Evolutionary conservation across 2,329 filamentous ascomycete species (phyloP).

Genomic region (Ophiostoma tasmaniense): DNA sequence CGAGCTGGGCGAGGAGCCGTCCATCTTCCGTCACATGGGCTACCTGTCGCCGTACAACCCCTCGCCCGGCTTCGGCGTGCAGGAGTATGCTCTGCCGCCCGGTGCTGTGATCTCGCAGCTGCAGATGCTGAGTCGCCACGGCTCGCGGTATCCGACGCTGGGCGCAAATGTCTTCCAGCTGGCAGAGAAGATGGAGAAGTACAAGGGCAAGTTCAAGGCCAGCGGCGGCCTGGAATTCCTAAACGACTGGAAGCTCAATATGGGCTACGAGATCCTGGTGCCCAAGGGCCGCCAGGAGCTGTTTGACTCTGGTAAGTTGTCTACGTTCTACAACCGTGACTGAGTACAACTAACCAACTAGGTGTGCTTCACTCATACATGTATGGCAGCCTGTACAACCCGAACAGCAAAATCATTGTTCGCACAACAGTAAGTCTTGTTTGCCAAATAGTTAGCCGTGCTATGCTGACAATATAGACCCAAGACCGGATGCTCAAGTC

Average conservation of each 20-base stretch:
- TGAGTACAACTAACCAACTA: background rate
- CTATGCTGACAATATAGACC: constrained; percentile 33
- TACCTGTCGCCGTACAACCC: constrained; percentile 60
- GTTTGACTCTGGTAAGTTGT: constrained; percentile 45
- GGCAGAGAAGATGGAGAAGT: constrained; percentile 49
- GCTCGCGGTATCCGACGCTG: constrained; percentile 62
- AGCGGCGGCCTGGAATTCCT: constrained; percentile 56
- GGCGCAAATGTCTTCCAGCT: constrained; percentile 47
- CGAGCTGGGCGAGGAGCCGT: constrained; percentile 45
- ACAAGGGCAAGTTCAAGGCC: constrained; percentile 45
- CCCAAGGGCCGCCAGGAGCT: constrained; percentile 65
- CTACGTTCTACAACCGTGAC: background rate
- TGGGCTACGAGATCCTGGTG: constrained; percentile 64
- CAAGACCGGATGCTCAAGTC: constrained; percentile 71
- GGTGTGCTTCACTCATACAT: constrained; percentile 59
- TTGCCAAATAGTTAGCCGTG: too few species aligned
- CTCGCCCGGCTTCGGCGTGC: constrained; percentile 63
- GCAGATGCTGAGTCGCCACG: constrained; percentile 66
- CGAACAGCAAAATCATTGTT: constrained; percentile 62
- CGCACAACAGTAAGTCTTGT: constrained; percentile 49
- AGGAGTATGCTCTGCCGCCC: constrained; percentile 59
- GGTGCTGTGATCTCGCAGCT: constrained; percentile 63
- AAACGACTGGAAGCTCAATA: constrained; percentile 58
- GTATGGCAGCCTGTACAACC: constrained; percentile 63
- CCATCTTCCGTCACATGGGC: constrained; percentile 64